Base-by-base conservation (phyloP, 1,139 yeast species). In the Sporopachydermia cereana region DNA sequence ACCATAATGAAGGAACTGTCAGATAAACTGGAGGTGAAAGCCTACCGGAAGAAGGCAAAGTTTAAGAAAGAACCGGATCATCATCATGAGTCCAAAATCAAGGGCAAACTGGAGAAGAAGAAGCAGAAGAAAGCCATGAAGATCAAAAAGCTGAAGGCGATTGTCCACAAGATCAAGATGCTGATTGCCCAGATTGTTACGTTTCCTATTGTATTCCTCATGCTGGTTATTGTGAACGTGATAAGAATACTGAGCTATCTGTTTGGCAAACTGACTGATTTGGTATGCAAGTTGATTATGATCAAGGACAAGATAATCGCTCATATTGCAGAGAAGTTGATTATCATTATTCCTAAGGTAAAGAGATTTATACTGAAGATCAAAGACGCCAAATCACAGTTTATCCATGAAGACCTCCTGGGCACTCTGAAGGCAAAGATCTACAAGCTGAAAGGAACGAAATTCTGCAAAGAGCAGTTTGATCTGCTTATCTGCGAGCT, bases 401-500 rank as follows among this genome's bases (percentile, higher is more conserved):
- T 34, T n/a, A 34, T 34, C 5, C 18, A 34, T 16, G 9, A 34
- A 7, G 39, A 34, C 22, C 18, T 34, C 12, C 9, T 34, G 9
- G 22, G 18, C 7, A 34, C 39, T 16, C n/a, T 34, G 9, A 34
- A 34, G 39, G 22, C 7, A 20, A 34, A 34, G n/a, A n/a, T 34
- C 22, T 34, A 34, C 39, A 16, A 34, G 9, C 17, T 34, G 17
- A 34, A 34, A n/a, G 39, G 39, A 20, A 34, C 39, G 9, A 34
- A 34, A n/a, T 34, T 34, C 22, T 34, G 39, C 17, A 34, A 34
- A 34, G n/a, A 16, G 22, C 20, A 34, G 39, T 34, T 34, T n/a
- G 39, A 34, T 20, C 5, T 34, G 22, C 39, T 34, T 20, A 34
- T 34, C 7, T 16, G 22, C 9, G 12, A 21, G 5, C n/a, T 34